Evolutionary conservation across 176 grass and related monocot genomes (phyloP).

Genomic region (Oryza punctata): DNA sequence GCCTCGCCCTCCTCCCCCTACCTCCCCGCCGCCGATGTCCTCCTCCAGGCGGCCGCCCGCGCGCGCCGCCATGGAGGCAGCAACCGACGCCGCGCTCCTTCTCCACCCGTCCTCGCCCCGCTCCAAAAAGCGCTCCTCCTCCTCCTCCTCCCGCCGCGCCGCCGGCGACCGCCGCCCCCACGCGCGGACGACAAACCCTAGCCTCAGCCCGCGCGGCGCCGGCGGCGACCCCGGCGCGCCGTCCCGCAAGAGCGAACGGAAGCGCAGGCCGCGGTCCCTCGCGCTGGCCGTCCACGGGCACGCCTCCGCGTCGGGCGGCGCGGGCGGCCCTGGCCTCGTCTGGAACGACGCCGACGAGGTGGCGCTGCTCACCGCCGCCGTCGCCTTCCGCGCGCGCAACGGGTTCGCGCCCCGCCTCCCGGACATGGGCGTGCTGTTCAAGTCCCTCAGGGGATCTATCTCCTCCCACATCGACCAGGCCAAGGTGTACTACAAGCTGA

Average conservation of each 20-base stretch:
- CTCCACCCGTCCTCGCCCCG: slow-evolving; percentile 23
- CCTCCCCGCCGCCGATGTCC: slow-evolving; percentile 35
- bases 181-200: slow-evolving; percentile 36
- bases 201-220: slow-evolving; percentile 38
- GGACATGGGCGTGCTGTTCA: slow-evolving; percentile 52
- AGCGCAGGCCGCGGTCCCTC: slow-evolving; percentile 48
- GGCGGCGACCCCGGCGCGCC: slow-evolving; percentile 4
- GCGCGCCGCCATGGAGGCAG: slow-evolving; percentile 13
- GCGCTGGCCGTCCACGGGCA: background rate
- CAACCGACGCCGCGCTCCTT: background rate
- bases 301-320: background rate
- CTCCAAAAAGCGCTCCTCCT: slow-evolving; percentile 49
- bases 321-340: background rate
- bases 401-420: slow-evolving; percentile 52
- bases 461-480: slow-evolving; percentile 51
- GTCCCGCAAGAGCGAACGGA: slow-evolving; percentile 49
- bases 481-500: slow-evolving; percentile 87
- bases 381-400: slow-evolving; percentile 45
- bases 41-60: slow-evolving; percentile 50
- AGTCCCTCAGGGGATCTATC: slow-evolving; percentile 49
- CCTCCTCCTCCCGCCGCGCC: slow-evolving; percentile 38
- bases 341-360: slow-evolving; percentile 69
- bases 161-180: background rate
- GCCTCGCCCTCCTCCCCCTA: slow-evolving; percentile 4
- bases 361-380: slow-evolving; percentile 58